phyloP scores from a whole-genome alignment of 345 rosid species.

The Dipteronia dyeriana region DNA sequence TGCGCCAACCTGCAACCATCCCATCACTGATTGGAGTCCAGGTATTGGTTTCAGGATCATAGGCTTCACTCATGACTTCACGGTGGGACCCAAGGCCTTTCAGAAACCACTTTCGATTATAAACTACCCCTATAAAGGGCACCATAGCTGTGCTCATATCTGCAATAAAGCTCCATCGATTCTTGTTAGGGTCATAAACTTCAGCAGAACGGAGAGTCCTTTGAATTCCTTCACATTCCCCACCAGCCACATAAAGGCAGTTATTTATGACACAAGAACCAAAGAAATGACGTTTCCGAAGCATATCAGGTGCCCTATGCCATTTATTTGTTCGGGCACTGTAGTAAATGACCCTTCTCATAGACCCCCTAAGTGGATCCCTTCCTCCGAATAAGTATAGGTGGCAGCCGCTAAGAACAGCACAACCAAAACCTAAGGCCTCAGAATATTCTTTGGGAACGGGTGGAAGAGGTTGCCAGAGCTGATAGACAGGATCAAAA shows the following conservation, averaged over 20 bases:
- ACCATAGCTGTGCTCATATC: slow-evolving; percentile 99
- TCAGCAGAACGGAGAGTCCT: slow-evolving; percentile 95
- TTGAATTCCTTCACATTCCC: slow-evolving; percentile 93
- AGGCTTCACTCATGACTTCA: slow-evolving; percentile 90
- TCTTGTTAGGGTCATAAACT: slow-evolving; percentile 88
- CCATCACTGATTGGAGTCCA: slow-evolving; percentile 82
- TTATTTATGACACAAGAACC: slow-evolving; percentile 95
- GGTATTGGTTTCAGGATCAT: slow-evolving; percentile 67
- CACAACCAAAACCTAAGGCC: slow-evolving; percentile 96
- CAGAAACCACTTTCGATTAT: slow-evolving; percentile 87
- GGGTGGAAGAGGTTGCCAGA: slow-evolving; percentile 96
- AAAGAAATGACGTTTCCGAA: slow-evolving; percentile 88
- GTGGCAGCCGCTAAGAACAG: slow-evolving; percentile 89
- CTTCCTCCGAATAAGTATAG: slow-evolving; percentile 94
- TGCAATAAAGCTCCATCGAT: slow-evolving; percentile 81
- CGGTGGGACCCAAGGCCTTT: slow-evolving; percentile 89
- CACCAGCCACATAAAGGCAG: slow-evolving; percentile 95
- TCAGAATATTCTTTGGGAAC: slow-evolving; percentile 91
- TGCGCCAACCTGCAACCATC: slow-evolving; percentile 92
- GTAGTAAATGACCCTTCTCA: slow-evolving; percentile 82
- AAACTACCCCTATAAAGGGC: slow-evolving; percentile 89
- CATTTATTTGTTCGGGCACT: slow-evolving; percentile 94
- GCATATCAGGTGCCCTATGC: slow-evolving; percentile 97
- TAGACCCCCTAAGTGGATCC: slow-evolving; percentile 88
- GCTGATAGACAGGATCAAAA: slow-evolving; percentile 76